Percentiles rank a stretch among this genome's conserved stretches.
phyloP scores from a whole-genome alignment of 257 asterid species.

The Nicotiana tomentosiformis region DNA sequence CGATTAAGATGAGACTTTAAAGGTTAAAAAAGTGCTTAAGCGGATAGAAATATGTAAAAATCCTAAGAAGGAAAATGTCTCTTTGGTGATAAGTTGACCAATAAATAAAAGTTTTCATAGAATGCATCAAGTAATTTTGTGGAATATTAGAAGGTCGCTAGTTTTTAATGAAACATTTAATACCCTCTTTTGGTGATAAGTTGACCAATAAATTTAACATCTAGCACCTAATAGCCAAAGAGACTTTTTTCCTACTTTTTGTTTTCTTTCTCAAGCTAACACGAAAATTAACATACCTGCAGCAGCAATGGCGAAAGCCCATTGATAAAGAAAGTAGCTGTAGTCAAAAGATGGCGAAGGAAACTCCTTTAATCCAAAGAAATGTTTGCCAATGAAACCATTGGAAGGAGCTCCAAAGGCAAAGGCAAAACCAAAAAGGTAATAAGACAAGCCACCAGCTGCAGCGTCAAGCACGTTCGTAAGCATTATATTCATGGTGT shows the following conservation, averaged over 20 bases:
- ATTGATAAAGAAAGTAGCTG: constrained; percentile 63
- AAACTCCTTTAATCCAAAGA: constrained; percentile 54
- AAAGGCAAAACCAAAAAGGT: constrained; percentile 82
- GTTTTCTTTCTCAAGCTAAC: neutral
- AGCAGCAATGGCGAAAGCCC: constrained; percentile 96
- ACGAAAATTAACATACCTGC: constrained; percentile 39
- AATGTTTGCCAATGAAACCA: constrained; percentile 79
- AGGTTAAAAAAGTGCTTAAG: neutral
- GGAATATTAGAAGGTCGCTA: neutral
- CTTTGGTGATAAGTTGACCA: neutral
- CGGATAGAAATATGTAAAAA: neutral
- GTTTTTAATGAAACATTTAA: neutral
- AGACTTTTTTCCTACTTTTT: neutral
- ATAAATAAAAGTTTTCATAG: neutral
- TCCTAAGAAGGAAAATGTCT: neutral
- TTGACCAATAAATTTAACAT: neutral
- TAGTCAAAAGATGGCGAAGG: constrained; percentile 49
- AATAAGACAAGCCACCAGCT: constrained; percentile 83
- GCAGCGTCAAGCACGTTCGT: constrained; percentile 97
- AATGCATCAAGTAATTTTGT: neutral
- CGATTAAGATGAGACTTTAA: neutral
- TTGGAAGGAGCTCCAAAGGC: constrained; percentile 82
- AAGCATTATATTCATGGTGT: constrained; percentile 92
- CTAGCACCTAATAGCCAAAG: neutral
- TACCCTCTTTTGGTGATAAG: neutral